A percentile compares a stretch with the other conserved stretches of the same genome.
phyloP scores from a whole-genome alignment of 495 filamentous ascomycete species.

The Tuber borchii region DNA sequence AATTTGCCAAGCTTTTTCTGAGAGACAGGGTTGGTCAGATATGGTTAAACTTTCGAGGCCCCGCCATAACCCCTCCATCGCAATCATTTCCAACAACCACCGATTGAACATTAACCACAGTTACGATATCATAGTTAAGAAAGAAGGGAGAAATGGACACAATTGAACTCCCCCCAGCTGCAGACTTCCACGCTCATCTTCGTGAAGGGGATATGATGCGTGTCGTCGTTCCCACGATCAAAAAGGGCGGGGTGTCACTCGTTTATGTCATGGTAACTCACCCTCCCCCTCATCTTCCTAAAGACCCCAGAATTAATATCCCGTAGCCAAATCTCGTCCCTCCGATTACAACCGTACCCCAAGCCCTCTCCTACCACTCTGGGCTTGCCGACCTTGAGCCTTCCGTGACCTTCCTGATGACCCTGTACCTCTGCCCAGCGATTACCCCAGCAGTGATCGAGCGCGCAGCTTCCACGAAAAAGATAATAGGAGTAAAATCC shows the following conservation, averaged over 20 bases:
- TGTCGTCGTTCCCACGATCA: slow-evolving; percentile 69
- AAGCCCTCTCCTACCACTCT: slow-evolving; percentile 68
- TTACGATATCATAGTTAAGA: neutral
- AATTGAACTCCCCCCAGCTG: slow-evolving; percentile 62
- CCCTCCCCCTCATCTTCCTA: slow-evolving; percentile 8
- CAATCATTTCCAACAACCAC: neutral
- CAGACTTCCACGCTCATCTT: slow-evolving; percentile 67
- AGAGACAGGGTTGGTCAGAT: neutral
- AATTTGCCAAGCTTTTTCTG: neutral
- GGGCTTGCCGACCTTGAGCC: slow-evolving; percentile 62
- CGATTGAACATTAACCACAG: neutral
- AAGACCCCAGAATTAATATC: slow-evolving; percentile 8
- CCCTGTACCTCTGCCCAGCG: slow-evolving; percentile 70
- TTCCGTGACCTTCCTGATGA: slow-evolving; percentile 77
- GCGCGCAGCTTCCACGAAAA: slow-evolving; percentile 60
- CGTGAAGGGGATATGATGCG: slow-evolving; percentile 76
- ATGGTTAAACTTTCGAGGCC: neutral
- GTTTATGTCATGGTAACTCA: slow-evolving; percentile 72
- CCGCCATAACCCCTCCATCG: neutral
- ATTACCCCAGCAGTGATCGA: slow-evolving; percentile 73
- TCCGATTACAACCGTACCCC: slow-evolving; percentile 65
- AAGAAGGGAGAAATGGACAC: slow-evolving; percentile 17
- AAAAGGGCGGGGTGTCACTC: slow-evolving; percentile 66
- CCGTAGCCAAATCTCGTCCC: slow-evolving; percentile 51
- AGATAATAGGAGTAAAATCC: slow-evolving; percentile 58